phyloP scores from a whole-genome alignment of 139 green algal species.

The Ulvella scutata region DNA sequence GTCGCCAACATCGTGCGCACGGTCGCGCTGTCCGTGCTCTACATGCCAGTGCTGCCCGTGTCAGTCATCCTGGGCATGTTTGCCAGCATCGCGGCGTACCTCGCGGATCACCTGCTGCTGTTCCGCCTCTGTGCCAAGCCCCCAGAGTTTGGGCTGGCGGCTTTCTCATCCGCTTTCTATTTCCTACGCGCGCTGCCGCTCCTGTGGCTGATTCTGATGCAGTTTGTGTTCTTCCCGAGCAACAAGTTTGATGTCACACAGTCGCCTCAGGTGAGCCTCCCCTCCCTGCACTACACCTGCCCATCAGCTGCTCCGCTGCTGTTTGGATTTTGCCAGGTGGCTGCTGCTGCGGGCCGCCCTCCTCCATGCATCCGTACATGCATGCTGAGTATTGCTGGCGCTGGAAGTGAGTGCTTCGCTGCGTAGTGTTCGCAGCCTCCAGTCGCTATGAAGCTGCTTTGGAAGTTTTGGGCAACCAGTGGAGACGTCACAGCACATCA shows the following conservation, averaged over 20 bases:
- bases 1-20: constrained; percentile 1
- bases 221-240: neutral
- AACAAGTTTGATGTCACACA: neutral
- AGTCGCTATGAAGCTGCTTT: too few relatives aligned
- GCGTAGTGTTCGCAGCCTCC: too few relatives aligned
- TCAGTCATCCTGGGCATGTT: neutral
- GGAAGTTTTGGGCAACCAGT: too few relatives aligned
- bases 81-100: neutral
- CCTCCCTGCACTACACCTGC: too few relatives aligned
- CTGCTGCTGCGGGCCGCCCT: too few relatives aligned
- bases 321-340: too few relatives aligned
- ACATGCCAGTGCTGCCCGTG: neutral
- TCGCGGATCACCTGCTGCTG: neutral
- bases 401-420: too few relatives aligned
- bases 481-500: too few relatives aligned
- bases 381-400: too few relatives aligned
- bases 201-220: constrained; percentile 2
- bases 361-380: too few relatives aligned
- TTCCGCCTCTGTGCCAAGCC: neutral
- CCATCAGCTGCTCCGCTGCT: too few relatives aligned
- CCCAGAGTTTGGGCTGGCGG: neutral
- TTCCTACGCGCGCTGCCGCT: neutral
- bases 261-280: too few relatives aligned
- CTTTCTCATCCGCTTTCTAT: neutral
- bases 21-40: neutral